Evolutionary conservation across 805 yeast genomes (phyloP).

Genomic region (Kodamaea leandrae): DNA sequence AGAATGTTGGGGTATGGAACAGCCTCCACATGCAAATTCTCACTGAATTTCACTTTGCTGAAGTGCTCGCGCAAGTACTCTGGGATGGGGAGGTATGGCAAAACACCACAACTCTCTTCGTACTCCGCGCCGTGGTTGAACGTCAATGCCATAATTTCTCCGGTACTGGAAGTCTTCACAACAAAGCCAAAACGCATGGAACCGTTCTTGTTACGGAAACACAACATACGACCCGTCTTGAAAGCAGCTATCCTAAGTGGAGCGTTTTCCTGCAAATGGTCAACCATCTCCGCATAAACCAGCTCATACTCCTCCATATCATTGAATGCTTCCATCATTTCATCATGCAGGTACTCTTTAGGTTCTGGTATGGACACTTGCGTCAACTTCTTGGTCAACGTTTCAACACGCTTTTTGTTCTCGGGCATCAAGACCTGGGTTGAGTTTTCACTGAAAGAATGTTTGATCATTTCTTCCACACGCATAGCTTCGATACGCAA

Average conservation of each 20-base stretch:
- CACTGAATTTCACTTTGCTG: constrained; percentile 32
- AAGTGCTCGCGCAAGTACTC: constrained; percentile 36
- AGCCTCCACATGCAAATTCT: constrained; percentile 34
- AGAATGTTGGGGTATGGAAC: constrained; percentile 44
- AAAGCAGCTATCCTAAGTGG: constrained; percentile 45
- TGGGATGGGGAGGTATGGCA: constrained; percentile 39
- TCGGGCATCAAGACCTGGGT: constrained; percentile 84
- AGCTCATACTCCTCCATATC: constrained; percentile 46
- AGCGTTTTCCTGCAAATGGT: constrained; percentile 47
- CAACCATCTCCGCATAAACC: constrained; percentile 44
- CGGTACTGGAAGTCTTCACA: constrained; percentile 39
- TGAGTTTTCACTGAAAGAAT: constrained; percentile 89
- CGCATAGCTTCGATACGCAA: constrained; percentile 89
- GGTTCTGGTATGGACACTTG: constrained; percentile 31
- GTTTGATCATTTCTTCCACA: constrained; percentile 98
- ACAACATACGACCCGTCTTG: constrained; percentile 54
- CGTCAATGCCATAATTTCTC: constrained; percentile 38
- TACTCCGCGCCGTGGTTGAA: constrained; percentile 43
- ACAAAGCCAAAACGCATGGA: constrained; percentile 52
- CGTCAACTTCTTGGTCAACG: constrained; percentile 47
- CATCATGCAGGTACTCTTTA: constrained; percentile 38
- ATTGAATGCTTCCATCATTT: constrained; percentile 45
- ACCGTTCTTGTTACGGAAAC: constrained; percentile 50
- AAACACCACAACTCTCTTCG: constrained; percentile 20
- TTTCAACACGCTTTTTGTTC: constrained; percentile 64